phyloP scores from a whole-genome alignment of 2,329 filamentous ascomycete species.

The Nemania abortiva region DNA sequence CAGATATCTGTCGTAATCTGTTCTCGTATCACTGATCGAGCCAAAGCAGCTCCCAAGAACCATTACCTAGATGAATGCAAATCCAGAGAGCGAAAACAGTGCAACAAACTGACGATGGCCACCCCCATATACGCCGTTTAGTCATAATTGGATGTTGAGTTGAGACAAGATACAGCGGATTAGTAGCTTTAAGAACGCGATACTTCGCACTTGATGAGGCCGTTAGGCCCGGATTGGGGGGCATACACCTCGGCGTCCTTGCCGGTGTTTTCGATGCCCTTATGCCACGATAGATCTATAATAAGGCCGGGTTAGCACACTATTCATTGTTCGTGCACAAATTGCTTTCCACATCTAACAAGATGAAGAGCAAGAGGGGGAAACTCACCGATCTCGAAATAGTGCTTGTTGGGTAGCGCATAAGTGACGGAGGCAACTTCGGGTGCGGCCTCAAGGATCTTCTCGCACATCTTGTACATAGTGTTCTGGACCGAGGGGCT shows the following conservation, averaged over 20 bases:
- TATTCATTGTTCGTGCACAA: background rate
- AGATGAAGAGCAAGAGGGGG: background rate
- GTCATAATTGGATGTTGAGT: constrained; percentile 36
- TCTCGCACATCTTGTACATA: constrained; percentile 98
- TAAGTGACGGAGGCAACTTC: constrained; percentile 81
- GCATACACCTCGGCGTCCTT: constrained; percentile 96
- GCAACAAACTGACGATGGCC: constrained; percentile 22
- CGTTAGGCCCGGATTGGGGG: constrained; percentile 92
- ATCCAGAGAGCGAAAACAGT: constrained; percentile 13
- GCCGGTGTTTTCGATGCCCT: constrained; percentile 93
- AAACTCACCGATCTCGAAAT: constrained; percentile 89
- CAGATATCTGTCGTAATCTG: constrained; percentile 10
- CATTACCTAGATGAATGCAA: constrained; percentile 27
- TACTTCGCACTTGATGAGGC: constrained; percentile 94
- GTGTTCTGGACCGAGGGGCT: constrained; percentile 95
- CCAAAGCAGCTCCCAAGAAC: constrained; percentile 25
- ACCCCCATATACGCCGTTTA: constrained; percentile 39
- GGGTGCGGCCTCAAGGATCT: constrained; percentile 82
- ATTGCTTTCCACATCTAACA: background rate
- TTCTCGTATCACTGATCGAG: constrained; percentile 5
- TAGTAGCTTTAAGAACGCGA: constrained; percentile 60
- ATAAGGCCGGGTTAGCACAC: constrained; percentile 16
- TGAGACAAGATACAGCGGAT: constrained; percentile 21
- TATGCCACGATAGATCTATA: constrained; percentile 94
- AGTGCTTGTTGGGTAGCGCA: constrained; percentile 96